A percentile compares a stretch with the other conserved stretches of the same genome.
phyloP scores from a whole-genome alignment of 1,139 yeast species.

The Hansenula lynferdii region DNA sequence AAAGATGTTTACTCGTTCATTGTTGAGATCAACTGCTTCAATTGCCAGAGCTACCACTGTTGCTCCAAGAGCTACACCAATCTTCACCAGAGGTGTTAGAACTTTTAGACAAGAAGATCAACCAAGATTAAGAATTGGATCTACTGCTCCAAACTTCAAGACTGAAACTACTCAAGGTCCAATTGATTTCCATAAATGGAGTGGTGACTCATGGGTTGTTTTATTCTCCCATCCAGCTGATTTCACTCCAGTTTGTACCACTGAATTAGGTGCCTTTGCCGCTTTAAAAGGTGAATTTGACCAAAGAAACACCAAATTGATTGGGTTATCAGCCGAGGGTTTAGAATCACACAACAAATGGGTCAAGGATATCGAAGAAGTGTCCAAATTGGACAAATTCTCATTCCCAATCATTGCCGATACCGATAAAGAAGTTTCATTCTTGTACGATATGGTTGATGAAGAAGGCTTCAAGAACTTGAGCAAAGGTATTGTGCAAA shows the following conservation, averaged over 20 bases:
- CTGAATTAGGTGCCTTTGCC: constrained; percentile 91
- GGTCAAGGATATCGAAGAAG: constrained; percentile 85
- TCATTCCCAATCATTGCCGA: constrained; percentile 88
- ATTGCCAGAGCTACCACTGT: constrained; percentile 18
- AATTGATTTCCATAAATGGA: constrained; percentile 74
- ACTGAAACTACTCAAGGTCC: constrained; percentile 76
- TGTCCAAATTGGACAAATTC: constrained; percentile 57
- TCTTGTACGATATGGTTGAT: constrained; percentile 85
- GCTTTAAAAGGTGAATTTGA: constrained; percentile 77
- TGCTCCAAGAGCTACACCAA: constrained; percentile 9
- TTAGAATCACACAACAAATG: constrained; percentile 74
- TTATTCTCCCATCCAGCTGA: constrained; percentile 92
- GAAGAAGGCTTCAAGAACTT: constrained; percentile 81
- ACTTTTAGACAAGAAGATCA: constrained; percentile 56
- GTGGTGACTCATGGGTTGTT: constrained; percentile 80
- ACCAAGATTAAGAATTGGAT: constrained; percentile 62
- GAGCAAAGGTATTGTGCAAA: constrained; percentile 62
- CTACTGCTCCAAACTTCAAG: constrained; percentile 78
- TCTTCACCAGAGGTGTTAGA: constrained; percentile 25
- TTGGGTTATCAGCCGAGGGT: constrained; percentile 80
- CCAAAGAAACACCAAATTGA: constrained; percentile 74
- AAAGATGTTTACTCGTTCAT: constrained; percentile 25
- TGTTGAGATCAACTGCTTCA: constrained; percentile 22
- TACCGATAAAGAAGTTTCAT: constrained; percentile 73
- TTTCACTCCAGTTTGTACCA: constrained; percentile 93